Evolutionary conservation across 2,329 filamentous ascomycete genomes (phyloP), one percentile per base, ranked within the genome.

Genomic region (Acrocalymma vagum): DNA sequence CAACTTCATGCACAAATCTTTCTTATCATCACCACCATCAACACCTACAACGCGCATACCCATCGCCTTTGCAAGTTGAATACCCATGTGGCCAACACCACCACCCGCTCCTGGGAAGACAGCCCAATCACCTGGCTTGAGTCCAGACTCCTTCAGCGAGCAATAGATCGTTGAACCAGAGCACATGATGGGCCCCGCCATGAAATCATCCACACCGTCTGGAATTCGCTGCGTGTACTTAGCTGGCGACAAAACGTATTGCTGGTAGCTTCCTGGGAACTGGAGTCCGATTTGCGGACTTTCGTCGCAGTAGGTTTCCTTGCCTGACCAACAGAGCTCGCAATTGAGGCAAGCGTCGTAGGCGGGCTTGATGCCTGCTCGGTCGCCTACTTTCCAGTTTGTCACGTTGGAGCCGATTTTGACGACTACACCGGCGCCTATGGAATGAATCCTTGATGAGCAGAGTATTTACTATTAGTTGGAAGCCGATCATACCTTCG

Each of bases 141-240:
- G 62, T 2, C 70, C 72, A 1, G 74, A 75, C 27, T 79, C 75
- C 6, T 75, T 67, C 18, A 83, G 57, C 3, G 78, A 75, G 3
- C 77, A 71, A 55, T 82, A 79, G 40, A 82, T 78, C 0, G 80
- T 83, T 13, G 72, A 74, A 0, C 77, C 81, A 4, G 79, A 49
- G 61, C 80, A 83, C 78, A 83, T 81, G 36, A 83, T 74, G 0
- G 79, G 80, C 0, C 74, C 80, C 4, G 80, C 80, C 8, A 77
- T 40, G 33, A 78, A 73, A 40, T 81, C 78, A 0, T 71, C 60
- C 0, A 82, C 72, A 0, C 73, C 78, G 13, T 81, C 76, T 0
- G 78, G 79, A 41, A 82, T 82, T 9, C 71, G 70, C 2, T 69
- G 69, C 3, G 77, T 76, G 43, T 80, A 81, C 14, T 69, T 69